Percentiles rank a stretch among this genome's conserved stretches.
phyloP scores from a whole-genome alignment of 2,329 filamentous ascomycete species.

The Hypoxylon sp. region DNA sequence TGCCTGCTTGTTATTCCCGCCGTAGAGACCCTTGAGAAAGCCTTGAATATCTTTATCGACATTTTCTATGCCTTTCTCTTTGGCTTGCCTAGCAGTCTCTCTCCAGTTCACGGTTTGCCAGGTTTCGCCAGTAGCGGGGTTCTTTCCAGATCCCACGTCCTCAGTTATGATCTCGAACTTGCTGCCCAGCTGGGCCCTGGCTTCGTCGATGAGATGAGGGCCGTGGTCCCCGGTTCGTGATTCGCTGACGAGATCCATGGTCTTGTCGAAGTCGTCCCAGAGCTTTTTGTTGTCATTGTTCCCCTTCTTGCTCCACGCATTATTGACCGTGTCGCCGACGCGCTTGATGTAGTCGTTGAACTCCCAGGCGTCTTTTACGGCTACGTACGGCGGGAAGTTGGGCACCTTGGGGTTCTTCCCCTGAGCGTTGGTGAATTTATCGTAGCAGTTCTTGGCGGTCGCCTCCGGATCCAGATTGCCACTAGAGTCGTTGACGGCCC shows the following conservation, averaged over 20 bases:
- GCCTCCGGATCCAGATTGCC: not conserved
- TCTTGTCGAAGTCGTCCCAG: not conserved
- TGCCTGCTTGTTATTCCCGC: not conserved
- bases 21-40: constrained; percentile 5
- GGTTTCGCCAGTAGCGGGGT: constrained; percentile 7
- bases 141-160: not conserved
- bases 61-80: constrained; percentile 3
- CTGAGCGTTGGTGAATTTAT: not conserved
- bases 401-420: constrained; percentile 3
- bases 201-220: constrained; percentile 4
- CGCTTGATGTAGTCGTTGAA: constrained; percentile 8
- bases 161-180: constrained; percentile 5
- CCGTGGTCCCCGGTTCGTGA: constrained; percentile 10
- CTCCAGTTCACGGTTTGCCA: constrained; percentile 10
- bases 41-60: constrained; percentile 6
- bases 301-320: constrained; percentile 1
- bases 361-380: not conserved
- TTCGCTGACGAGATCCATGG: not conserved
- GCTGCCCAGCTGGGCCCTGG: not conserved
- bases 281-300: not conserved
- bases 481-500: not conserved
- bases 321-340: not conserved
- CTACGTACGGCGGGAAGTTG: constrained; percentile 5
- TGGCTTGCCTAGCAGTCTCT: constrained; percentile 2
- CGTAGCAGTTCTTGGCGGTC: constrained; percentile 9